phyloP scores from a whole-genome alignment of 768 basidiomycete genomes.

The Tulasnella sp. region DNA sequence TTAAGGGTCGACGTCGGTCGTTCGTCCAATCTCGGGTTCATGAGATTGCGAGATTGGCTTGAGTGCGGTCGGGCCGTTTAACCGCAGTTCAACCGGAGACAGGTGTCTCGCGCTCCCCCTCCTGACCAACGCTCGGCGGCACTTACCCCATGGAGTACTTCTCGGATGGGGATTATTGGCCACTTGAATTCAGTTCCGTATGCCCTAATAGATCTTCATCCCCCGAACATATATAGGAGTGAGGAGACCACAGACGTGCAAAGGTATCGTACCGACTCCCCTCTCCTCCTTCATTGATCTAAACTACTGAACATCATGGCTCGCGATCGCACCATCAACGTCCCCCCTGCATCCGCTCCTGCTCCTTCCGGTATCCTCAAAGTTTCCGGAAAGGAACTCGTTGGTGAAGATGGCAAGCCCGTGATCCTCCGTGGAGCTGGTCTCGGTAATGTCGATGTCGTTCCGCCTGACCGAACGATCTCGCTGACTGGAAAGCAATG shows the following conservation, averaged over 20 bases:
- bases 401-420: slow-evolving; percentile 55
- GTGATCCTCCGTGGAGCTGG: slow-evolving; percentile 68
- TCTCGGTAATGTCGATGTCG: slow-evolving; percentile 37
- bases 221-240: not conserved
- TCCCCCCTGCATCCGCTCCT: slow-evolving; percentile 25
- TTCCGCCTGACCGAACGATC: slow-evolving; percentile 34
- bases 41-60: not conserved
- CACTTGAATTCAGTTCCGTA: not conserved
- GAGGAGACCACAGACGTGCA: not conserved
- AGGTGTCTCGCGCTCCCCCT: not conserved
- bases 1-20: not conserved
- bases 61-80: not conserved
- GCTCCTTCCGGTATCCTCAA: slow-evolving; percentile 31
- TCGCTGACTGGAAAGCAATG: not conserved
- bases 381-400: slow-evolving; percentile 56
- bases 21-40: not conserved
- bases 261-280: not conserved
- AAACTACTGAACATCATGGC: slow-evolving; percentile 2
- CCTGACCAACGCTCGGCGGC: not conserved
- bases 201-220: slow-evolving; percentile 7
- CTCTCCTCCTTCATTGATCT: not conserved
- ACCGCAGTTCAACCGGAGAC: not conserved
- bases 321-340: slow-evolving; percentile 19
- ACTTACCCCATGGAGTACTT: not conserved
- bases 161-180: not conserved